Evolutionary conservation across 768 basidiomycete species (phyloP).

Genomic region (Imleria badia): DNA sequence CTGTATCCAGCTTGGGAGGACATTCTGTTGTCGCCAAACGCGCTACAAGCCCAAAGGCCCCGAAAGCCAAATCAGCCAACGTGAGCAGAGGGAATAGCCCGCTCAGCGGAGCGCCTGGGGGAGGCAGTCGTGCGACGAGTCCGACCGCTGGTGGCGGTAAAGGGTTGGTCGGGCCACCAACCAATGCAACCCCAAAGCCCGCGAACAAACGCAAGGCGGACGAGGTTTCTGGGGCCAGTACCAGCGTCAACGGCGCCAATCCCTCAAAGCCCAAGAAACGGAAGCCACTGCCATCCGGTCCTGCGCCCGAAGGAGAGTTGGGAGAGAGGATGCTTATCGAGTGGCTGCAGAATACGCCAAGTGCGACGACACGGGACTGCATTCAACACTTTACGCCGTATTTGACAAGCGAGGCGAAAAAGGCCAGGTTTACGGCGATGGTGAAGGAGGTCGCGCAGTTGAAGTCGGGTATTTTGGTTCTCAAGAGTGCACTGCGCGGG

Average conservation of each 20-base stretch:
- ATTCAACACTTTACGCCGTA: constrained; percentile 80
- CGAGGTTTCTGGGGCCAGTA: constrained; percentile 32
- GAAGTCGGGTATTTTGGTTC: constrained; percentile 61
- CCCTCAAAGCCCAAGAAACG: constrained; percentile 56
- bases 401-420: constrained; percentile 65
- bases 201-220: constrained; percentile 63
- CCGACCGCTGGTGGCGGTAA: constrained; percentile 28
- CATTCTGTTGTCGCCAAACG: constrained; percentile 81
- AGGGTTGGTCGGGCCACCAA: constrained; percentile 25
- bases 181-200: constrained; percentile 36
- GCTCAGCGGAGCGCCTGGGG: constrained; percentile 36
- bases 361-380: constrained; percentile 74
- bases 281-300: constrained; percentile 39
- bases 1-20: constrained; percentile 59
- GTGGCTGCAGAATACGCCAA: constrained; percentile 70
- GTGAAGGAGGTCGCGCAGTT: constrained; percentile 78
- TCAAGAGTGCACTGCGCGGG: constrained; percentile 45
- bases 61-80: constrained; percentile 51
- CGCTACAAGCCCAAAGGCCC: constrained; percentile 77
- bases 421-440: constrained; percentile 71
- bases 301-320: constrained; percentile 54
- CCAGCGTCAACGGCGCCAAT: constrained; percentile 20
- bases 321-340: constrained; percentile 67
- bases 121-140: constrained; percentile 53
- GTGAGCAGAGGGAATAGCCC: constrained; percentile 61